Conservation (phyloP, 345 rosid genomes). For the Lepidium sativum region DNA sequence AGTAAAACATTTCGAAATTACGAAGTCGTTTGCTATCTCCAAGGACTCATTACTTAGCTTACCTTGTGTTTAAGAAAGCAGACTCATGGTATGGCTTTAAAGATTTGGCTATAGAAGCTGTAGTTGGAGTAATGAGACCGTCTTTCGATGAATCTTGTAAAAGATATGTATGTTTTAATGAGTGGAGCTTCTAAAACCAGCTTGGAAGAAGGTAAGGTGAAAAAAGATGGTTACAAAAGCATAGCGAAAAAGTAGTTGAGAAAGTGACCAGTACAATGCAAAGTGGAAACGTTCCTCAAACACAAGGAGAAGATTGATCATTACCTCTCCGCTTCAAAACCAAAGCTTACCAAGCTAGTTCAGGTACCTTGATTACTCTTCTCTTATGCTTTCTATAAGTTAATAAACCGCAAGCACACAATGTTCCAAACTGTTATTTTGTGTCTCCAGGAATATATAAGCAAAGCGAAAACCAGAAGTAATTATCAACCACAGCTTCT, state of each 20-base stretch:
- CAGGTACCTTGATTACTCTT: slow-evolving; percentile 45
- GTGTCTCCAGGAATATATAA: slow-evolving; percentile 21
- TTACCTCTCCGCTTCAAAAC: slow-evolving; percentile 65
- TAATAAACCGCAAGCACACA: not conserved
- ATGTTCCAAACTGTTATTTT: not conserved
- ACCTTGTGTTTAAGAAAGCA: not conserved
- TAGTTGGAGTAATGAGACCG: not conserved
- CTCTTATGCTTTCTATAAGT: not conserved
- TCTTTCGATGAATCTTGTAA: not conserved
- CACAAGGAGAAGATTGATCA: slow-evolving; percentile 81
- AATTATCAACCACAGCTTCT: slow-evolving; percentile 66
- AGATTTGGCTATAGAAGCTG: not conserved
- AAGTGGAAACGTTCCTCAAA: slow-evolving; percentile 69
- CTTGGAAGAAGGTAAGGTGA: not conserved
- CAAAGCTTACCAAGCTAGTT: slow-evolving; percentile 82
- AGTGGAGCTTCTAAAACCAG: slow-evolving; percentile 71
- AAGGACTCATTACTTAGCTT: not conserved
- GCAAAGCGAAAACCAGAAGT: not conserved
- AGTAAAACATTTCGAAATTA: too few species aligned
- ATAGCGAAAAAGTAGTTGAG: slow-evolving; percentile 46
- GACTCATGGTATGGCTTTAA: not conserved
- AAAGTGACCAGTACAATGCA: slow-evolving; percentile 76
- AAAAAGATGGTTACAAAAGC: slow-evolving; percentile 45
- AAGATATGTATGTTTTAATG: not conserved
- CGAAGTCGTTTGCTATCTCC: slow-evolving; percentile 18